Percentiles rank a stretch among this genome's conserved stretches.
Conservation (phyloP, 2,329 filamentous ascomycete species). For the Tolypocladium endophyticum region DNA sequence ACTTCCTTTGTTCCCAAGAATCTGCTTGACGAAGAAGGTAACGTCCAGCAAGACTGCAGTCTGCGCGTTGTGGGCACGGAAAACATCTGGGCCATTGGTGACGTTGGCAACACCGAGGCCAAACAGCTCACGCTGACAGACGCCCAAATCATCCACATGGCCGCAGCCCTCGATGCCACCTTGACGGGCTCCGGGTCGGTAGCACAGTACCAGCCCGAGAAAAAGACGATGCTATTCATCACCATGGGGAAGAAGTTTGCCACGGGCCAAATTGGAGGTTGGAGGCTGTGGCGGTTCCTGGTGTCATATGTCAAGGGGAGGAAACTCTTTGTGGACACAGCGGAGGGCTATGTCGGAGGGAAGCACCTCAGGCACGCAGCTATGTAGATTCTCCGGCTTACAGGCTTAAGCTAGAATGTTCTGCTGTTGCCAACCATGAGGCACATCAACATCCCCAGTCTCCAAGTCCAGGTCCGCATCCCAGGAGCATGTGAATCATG, state of each 20-base stretch:
- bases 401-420: not conserved
- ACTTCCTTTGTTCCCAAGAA: constrained; percentile 24
- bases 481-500: too few species aligned
- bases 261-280: constrained; percentile 21
- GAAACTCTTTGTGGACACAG: constrained; percentile 20
- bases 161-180: constrained; percentile 16
- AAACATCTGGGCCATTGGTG: constrained; percentile 32
- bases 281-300: constrained; percentile 19
- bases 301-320: constrained; percentile 22
- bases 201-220: constrained; percentile 9
- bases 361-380: constrained; percentile 15
- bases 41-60: constrained; percentile 20
- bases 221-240: constrained; percentile 18
- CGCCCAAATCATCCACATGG: constrained; percentile 20
- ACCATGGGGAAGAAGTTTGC: constrained; percentile 15
- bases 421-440: too few species aligned
- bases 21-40: constrained; percentile 20
- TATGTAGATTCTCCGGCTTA: constrained; percentile 9
- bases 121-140: constrained; percentile 24
- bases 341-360: constrained; percentile 16
- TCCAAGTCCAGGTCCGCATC: too few species aligned
- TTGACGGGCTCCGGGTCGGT: constrained; percentile 8
- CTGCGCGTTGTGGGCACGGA: constrained; percentile 19
- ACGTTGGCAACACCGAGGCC: constrained; percentile 27
- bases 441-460: too few species aligned